Evolutionary conservation across 2,329 filamentous ascomycete species (phyloP).

Genomic region (Fusarium keratoplasticum): DNA sequence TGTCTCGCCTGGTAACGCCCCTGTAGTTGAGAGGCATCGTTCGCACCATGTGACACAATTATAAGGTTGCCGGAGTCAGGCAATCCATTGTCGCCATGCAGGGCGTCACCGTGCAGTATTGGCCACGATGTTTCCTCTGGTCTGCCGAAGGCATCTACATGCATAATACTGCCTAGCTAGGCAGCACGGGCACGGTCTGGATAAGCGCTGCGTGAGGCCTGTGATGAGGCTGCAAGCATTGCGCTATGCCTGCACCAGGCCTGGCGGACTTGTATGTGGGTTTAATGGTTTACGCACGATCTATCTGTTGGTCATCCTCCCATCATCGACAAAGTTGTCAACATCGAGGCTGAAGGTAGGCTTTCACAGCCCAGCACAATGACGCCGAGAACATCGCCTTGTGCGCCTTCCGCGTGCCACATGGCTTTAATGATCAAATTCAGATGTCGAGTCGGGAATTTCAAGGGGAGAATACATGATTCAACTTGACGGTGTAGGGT

Average conservation of each 20-base stretch:
- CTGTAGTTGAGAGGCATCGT: background rate
- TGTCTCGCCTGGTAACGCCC: background rate
- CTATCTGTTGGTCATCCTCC: background rate
- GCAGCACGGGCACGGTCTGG: background rate
- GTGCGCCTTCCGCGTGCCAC: background rate
- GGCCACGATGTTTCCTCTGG: background rate
- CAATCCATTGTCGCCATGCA: background rate
- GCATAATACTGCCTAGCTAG: background rate
- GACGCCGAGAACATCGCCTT: background rate
- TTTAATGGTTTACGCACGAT: background rate
- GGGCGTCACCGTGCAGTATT: background rate
- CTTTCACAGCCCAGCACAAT: background rate
- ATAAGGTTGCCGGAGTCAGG: background rate
- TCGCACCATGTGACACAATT: background rate
- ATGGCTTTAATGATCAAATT: background rate
- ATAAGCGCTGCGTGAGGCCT: background rate
- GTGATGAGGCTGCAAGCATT: background rate
- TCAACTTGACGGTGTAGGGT: background rate
- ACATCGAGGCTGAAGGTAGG: background rate
- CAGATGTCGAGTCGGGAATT: background rate
- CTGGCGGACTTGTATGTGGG: background rate
- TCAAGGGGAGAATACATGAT: background rate
- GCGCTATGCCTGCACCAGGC: background rate
- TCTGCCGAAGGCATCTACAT: background rate
- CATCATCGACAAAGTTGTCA: background rate